Evolutionary conservation across 306 rosid genomes (phyloP).

Genomic region (Vigna hirtella): DNA sequence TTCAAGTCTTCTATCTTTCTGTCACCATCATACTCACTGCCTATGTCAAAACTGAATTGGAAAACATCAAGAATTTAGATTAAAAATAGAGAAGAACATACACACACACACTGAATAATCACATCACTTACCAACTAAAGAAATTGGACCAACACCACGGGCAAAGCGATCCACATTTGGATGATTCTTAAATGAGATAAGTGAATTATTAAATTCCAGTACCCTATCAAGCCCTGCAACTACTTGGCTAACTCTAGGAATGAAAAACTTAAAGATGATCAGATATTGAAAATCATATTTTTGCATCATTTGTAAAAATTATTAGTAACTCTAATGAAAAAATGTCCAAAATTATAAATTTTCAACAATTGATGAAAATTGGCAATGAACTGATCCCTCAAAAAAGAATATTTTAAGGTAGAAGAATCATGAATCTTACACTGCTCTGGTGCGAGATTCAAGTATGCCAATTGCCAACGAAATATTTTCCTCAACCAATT

Average conservation of each 20-base stretch:
- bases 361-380: constrained; percentile 9
- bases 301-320: background rate
- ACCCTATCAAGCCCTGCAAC: constrained; percentile 76
- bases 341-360: constrained; percentile 22
- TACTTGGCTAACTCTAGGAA: constrained; percentile 66
- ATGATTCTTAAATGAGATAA: constrained; percentile 81
- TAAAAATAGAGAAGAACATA: constrained; percentile 6
- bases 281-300: constrained; percentile 37
- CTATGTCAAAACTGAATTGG: too few species aligned
- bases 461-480: constrained; percentile 68
- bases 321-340: constrained; percentile 25
- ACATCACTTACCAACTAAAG: constrained; percentile 69
- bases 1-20: constrained; percentile 70
- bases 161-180: constrained; percentile 77
- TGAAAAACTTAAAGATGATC: constrained; percentile 54
- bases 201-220: constrained; percentile 70
- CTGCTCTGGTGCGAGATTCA: constrained; percentile 85
- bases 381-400: constrained; percentile 32
- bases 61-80: constrained; percentile 2
- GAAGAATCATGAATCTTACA: constrained; percentile 57
- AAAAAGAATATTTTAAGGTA: constrained; percentile 16
- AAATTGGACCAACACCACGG: constrained; percentile 86
- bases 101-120: constrained; percentile 27
- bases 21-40: too few species aligned
- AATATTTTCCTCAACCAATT: constrained; percentile 80